phyloP scores from a whole-genome alignment of 768 basidiomycete species.

The Naematelia aurantialba region DNA sequence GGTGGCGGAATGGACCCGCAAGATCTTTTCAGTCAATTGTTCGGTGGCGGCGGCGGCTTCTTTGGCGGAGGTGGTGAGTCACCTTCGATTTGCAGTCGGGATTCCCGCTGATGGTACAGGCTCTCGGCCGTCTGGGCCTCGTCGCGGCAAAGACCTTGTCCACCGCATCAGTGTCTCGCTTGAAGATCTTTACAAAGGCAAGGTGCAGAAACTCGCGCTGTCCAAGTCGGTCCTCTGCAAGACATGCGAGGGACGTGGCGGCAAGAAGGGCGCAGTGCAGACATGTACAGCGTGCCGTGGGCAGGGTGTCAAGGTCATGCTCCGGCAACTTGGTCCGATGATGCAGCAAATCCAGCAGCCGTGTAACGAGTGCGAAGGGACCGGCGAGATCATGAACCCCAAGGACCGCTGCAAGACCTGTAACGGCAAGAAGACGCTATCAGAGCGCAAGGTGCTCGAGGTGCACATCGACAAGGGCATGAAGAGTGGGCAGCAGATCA shows the following conservation, averaged over 20 bases:
- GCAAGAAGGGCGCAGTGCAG: constrained; percentile 92
- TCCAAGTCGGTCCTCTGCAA: constrained; percentile 90
- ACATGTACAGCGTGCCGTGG: constrained; percentile 74
- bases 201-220: constrained; percentile 94
- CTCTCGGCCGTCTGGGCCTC: constrained; percentile 53
- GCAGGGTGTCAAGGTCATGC: constrained; percentile 81
- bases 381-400: constrained; percentile 89
- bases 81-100: background rate
- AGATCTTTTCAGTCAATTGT: constrained; percentile 96
- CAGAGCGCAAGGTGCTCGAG: constrained; percentile 95
- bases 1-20: constrained; percentile 78
- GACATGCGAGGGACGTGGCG: constrained; percentile 93
- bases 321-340: constrained; percentile 99
- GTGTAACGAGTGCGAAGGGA: constrained; percentile 87
- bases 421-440: constrained; percentile 85
- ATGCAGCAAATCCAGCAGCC: constrained; percentile 96
- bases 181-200: constrained; percentile 98
- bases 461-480: constrained; percentile 76
- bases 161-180: constrained; percentile 95
- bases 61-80: constrained; percentile 58
- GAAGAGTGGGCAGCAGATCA: constrained; percentile 93
- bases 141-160: constrained; percentile 96
- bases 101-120: constrained; percentile 5
- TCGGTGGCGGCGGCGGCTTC: constrained; percentile 57
- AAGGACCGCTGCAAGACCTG: constrained; percentile 90